Evolutionary conservation across 2,329 filamentous ascomycete species (phyloP).

Genomic region (Golovinomyces cichoracearum): DNA sequence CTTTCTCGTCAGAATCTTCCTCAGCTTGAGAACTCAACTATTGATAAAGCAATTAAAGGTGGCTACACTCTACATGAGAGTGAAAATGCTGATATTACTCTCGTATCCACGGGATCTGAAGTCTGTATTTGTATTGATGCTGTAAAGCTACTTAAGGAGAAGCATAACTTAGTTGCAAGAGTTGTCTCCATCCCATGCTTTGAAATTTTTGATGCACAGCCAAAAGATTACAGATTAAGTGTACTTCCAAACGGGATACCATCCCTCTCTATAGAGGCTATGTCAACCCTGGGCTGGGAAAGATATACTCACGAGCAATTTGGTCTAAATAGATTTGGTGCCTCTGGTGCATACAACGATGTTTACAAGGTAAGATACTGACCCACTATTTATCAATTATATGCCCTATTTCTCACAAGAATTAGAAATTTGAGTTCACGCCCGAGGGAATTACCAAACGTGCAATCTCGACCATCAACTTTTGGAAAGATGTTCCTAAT

Average conservation of each 20-base stretch:
- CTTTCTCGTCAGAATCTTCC: slow-evolving; percentile 95
- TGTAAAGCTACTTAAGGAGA: slow-evolving; percentile 69
- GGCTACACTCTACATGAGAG: slow-evolving; percentile 76
- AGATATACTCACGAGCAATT: slow-evolving; percentile 99
- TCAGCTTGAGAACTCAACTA: slow-evolving; percentile 78
- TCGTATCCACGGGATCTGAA: slow-evolving; percentile 89
- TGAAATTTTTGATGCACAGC: slow-evolving; percentile 84
- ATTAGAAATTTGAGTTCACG: slow-evolving; percentile 95
- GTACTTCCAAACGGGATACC: slow-evolving; percentile 88
- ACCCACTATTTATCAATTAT: background rate
- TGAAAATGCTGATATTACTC: slow-evolving; percentile 59
- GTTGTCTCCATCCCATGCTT: slow-evolving; percentile 91
- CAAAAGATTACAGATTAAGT: slow-evolving; percentile 81
- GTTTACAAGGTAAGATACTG: slow-evolving; percentile 52
- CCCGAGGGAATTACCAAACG: slow-evolving; percentile 92
- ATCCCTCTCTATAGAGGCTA: slow-evolving; percentile 78
- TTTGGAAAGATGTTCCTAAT: slow-evolving; percentile 84
- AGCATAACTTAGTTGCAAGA: slow-evolving; percentile 66
- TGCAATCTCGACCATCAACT: slow-evolving; percentile 70
- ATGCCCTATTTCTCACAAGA: slow-evolving; percentile 16
- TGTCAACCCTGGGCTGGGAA: slow-evolving; percentile 96
- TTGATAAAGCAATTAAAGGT: slow-evolving; percentile 79
- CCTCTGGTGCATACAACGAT: slow-evolving; percentile 88
- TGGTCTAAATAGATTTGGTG: slow-evolving; percentile 95
- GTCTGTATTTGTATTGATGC: slow-evolving; percentile 83